Evolutionary conservation across 2,329 filamentous ascomycete genomes (phyloP), one percentile per base, ranked within the genome.

Genomic region (Sporothrix protearum): DNA sequence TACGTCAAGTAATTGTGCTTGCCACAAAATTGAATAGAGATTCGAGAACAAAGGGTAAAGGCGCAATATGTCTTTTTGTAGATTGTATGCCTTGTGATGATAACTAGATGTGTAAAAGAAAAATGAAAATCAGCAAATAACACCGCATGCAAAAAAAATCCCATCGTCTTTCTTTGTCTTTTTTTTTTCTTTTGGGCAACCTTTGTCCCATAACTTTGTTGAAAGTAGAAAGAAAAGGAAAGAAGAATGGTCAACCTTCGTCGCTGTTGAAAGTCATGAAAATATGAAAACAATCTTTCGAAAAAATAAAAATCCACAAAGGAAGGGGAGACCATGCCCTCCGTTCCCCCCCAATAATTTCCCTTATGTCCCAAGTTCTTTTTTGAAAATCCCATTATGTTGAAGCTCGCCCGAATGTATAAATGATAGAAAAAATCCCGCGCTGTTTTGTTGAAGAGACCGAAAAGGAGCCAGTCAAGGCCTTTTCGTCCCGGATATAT

Each of bases 131-230:
- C 51, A 45, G 36, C 19, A 57, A 69, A 53, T 45, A 68, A 68
- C 64, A 68, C 64, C 64, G 8, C 64, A 55, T 68, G 47, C 64
- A 49, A 49, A 22, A 49, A 49, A 22, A 30, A 25, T 25, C 53
- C 39, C 5, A 14, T 25, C n/a, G 19, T n/a, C 3, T 22, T 59
- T 49, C 3, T 25, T 16, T 3, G n/a, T 19, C 47, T 47, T 36
- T 8, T 8, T 8, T 36, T n/a, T n/a, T n/a, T n/a, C 42, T 47
- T 45, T 28, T 45, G 59, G 59, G n/a, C 59, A 45, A 22, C 36
- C 22, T 47, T 19, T 64, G 57, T 68, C 45, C 66, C 66, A 33
- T 47, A 55, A 66, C 69, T 71, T 66, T 71, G 71, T 69, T 72
- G 67, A 72, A 72, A 66, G 71, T 63, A 64, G 33, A 55, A 49